A percentile compares a stretch with the other conserved stretches of the same genome.
phyloP scores from a whole-genome alignment of 441 rosid species.

The Corymbia calophylla region DNA sequence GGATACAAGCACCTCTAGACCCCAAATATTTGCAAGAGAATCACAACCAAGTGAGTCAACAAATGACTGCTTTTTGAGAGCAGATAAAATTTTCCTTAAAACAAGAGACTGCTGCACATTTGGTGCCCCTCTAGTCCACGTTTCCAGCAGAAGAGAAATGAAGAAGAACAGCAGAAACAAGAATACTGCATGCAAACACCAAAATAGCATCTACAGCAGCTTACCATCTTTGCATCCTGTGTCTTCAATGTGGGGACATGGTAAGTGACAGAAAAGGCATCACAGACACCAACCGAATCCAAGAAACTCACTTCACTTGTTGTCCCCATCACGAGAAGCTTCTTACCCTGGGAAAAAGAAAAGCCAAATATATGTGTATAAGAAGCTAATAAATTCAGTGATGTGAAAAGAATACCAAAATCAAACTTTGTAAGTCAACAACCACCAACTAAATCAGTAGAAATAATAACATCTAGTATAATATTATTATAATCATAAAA shows the following conservation, averaged over 20 bases:
- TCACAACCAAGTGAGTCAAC: not conserved
- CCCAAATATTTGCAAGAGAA: not conserved
- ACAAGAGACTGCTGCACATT: not conserved
- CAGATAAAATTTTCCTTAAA: not conserved
- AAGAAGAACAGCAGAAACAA: not conserved
- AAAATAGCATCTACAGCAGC: not conserved
- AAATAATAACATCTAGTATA: not conserved
- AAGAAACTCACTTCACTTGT: slow-evolving; percentile 87
- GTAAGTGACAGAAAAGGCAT: slow-evolving; percentile 72
- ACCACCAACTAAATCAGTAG: not conserved
- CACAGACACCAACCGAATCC: slow-evolving; percentile 69
- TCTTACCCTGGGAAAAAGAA: slow-evolving; percentile 60
- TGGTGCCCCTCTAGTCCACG: not conserved
- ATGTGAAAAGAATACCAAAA: not conserved
- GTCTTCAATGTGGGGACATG: slow-evolving; percentile 65
- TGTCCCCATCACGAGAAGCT: slow-evolving; percentile 87
- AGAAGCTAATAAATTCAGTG: not conserved
- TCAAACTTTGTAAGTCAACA: not conserved
- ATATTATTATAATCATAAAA: not conserved
- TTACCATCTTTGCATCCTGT: slow-evolving; percentile 81
- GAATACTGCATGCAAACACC: not conserved
- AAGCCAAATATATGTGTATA: not conserved
- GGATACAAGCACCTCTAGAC: not conserved
- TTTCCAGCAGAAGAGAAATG: not conserved
- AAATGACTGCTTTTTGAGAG: not conserved